phyloP scores from a whole-genome alignment of 1,284 basidiomycete species.

The Ceratobasidium sp. region DNA sequence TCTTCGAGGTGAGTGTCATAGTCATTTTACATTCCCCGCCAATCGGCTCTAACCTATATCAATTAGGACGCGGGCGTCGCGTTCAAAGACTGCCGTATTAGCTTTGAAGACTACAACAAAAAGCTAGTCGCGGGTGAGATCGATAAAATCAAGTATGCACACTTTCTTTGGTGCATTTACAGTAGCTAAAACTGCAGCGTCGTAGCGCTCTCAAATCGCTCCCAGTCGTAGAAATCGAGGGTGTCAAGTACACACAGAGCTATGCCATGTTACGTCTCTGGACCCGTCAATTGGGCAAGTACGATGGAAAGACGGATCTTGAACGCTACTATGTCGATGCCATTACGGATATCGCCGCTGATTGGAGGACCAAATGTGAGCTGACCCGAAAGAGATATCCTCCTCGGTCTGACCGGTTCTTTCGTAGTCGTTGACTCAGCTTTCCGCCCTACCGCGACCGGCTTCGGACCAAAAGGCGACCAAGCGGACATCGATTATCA shows the following conservation, averaged over 20 bases:
- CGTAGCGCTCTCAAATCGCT: constrained; percentile 24
- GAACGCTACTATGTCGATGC: constrained; percentile 34
- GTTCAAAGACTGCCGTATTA: constrained; percentile 25
- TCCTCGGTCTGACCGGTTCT: neutral
- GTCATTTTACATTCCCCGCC: neutral
- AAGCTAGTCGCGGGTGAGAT: constrained; percentile 28
- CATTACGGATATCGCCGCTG: constrained; percentile 29
- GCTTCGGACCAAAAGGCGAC: constrained; percentile 5
- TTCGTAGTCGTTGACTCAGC: constrained; percentile 14
- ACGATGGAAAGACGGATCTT: constrained; percentile 29
- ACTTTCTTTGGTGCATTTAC: neutral
- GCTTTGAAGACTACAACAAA: constrained; percentile 20
- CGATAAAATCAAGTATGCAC: constrained; percentile 12
- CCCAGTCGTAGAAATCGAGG: constrained; percentile 18
- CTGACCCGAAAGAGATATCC: neutral
- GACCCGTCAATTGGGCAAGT: constrained; percentile 24
- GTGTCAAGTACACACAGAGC: constrained; percentile 19
- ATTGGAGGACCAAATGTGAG: constrained; percentile 26
- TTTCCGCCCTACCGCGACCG: constrained; percentile 1
- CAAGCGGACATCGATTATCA: constrained; percentile 23
- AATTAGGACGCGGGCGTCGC: constrained; percentile 27
- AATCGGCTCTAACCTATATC: too few relatives aligned
- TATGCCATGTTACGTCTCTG: constrained; percentile 25
- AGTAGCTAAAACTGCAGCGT: neutral
- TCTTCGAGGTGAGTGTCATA: constrained; percentile 18